phyloP scores from a whole-genome alignment of 768 basidiomycete species.

The Tubosaeta sp. region DNA sequence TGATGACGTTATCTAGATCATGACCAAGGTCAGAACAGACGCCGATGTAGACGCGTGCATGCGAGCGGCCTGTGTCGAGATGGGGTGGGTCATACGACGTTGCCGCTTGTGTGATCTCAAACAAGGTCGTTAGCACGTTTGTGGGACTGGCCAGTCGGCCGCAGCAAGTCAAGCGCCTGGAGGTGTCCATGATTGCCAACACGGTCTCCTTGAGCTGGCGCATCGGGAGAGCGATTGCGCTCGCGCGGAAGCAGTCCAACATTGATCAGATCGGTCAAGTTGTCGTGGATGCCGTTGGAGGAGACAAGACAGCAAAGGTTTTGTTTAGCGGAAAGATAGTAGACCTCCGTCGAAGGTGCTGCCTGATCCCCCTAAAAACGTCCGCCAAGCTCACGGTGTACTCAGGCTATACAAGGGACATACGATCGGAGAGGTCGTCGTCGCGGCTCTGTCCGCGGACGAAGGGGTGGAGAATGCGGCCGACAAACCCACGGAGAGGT shows the following conservation, averaged over 20 bases:
- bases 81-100: constrained; percentile 35
- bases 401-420: constrained; percentile 36
- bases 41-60: constrained; percentile 41
- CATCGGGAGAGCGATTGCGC: constrained; percentile 54
- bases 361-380: neutral
- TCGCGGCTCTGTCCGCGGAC: constrained; percentile 26
- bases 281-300: constrained; percentile 36
- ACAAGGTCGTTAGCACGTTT: constrained; percentile 28
- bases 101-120: neutral
- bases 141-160: constrained; percentile 45
- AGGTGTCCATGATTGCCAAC: constrained; percentile 42
- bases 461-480: constrained; percentile 26
- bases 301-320: constrained; percentile 32
- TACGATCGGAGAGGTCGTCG: constrained; percentile 35
- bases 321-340: constrained; percentile 61
- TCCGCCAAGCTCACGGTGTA: neutral
- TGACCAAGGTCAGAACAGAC: constrained; percentile 43
- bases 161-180: constrained; percentile 32
- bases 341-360: constrained; percentile 39
- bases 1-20: constrained; percentile 26
- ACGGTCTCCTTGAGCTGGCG: constrained; percentile 61
- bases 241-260: constrained; percentile 44
- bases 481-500: constrained; percentile 16
- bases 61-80: constrained; percentile 46
- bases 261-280: constrained; percentile 35